Base-by-base conservation (phyloP, 139 green algal species). In the Eudorina sp. region DNA sequence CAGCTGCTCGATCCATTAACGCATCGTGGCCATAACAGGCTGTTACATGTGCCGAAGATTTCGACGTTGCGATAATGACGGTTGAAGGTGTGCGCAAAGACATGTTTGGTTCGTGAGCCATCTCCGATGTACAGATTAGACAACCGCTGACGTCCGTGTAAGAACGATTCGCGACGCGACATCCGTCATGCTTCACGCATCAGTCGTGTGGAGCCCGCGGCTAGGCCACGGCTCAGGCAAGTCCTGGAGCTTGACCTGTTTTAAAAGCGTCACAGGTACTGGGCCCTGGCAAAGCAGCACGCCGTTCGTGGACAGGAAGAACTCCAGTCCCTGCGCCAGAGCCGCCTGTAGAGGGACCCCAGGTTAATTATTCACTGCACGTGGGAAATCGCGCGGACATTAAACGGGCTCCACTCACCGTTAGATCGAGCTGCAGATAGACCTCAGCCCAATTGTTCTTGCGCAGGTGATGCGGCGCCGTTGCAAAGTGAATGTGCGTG, bases 401-500 rank as follows among this genome's bases (percentile, higher is more conserved):
- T 25, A 66, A 27, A n/a, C n/a, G n/a, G 7, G 55, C 29, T 25
- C 5, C 27, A 25, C 62, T 34, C 78, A 90, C 80, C 48, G 79
- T 34, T 36, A 94, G 69, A 60, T 96, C 88, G 9, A 96, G 91
- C 62, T 74, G 62, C 53, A 96, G 88, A 18, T 93, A 62, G 18
- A 93, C 82, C 34, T 83, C 84, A 0, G 92, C 94, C 94, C 94
- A 96, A 13, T 85, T 89, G 89, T 96, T 95, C 19, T 21, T 86
- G 0, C 95, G 90, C 84, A 96, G 60, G 60, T 95, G 91, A 16
- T 86, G 68, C 3, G 90, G 85, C 79, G 87, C 51, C 4, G 92
- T 94, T n/a, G 94, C 94, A 88, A 97, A 96, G 88, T 97, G 94
- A 48, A 97, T 95, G 88, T 97, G 94, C 21, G 91, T 95, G 53